Conservation (phyloP, 208 protist species). For the Spongospora subterranea region DNA sequence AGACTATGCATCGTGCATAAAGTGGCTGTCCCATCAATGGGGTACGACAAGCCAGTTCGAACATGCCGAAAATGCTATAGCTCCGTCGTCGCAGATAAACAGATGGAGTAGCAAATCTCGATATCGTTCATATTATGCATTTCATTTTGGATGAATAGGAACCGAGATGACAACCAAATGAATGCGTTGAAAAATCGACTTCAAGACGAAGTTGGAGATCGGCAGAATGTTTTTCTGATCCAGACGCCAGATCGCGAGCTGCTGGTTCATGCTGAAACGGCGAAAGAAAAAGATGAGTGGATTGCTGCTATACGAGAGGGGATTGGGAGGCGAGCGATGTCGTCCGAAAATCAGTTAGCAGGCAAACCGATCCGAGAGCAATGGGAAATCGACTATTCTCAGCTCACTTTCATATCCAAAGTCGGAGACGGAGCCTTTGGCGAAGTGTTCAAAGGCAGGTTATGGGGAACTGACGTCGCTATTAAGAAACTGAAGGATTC, state of each 20-base stretch:
- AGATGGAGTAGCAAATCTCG: not conserved
- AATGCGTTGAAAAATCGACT: not conserved
- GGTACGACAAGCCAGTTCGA: slow-evolving; percentile 22
- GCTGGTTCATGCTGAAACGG: slow-evolving; percentile 13
- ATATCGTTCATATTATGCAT: not conserved
- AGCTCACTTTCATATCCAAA: slow-evolving; percentile 21
- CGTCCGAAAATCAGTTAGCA: not conserved
- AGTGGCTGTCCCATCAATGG: slow-evolving; percentile 34
- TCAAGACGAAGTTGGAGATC: not conserved
- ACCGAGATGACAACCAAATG: not conserved
- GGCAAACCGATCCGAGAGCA: not conserved
- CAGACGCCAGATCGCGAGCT: slow-evolving; percentile 41
- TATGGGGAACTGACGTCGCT: slow-evolving; percentile 37
- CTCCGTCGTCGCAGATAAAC: not conserved
- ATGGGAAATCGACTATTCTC: slow-evolving; percentile 51
- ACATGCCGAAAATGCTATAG: slow-evolving; percentile 7
- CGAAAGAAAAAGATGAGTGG: slow-evolving; percentile 5
- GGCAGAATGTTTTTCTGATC: not conserved
- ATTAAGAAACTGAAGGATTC: slow-evolving; percentile 57
- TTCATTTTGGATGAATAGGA: not conserved
- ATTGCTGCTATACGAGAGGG: not conserved
- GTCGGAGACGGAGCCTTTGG: slow-evolving; percentile 43
- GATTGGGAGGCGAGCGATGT: not conserved
- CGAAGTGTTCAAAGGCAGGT: slow-evolving; percentile 46
- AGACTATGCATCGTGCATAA: not conserved